Evolutionary conservation across 2,329 filamentous ascomycete genomes (phyloP), one percentile per base, ranked within the genome.

Genomic region (Microcyclosporella mali): DNA sequence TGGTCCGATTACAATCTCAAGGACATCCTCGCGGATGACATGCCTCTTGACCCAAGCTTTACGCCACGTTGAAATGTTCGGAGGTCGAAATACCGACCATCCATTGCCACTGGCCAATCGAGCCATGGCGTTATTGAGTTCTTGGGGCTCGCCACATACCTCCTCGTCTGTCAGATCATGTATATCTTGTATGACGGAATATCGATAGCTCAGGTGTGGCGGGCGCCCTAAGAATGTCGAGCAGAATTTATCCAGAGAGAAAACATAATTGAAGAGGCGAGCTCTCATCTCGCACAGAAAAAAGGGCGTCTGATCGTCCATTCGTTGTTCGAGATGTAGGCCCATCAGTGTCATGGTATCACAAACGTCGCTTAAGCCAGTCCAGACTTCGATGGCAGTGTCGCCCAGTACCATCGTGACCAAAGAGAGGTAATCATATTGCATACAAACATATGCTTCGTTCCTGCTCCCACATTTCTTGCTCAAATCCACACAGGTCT

Each of bases 201-300:
- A 52, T 8, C 52, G 37, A 36, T 53, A 50, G 42, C 47, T 53
- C 21, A 53, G 37, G 12, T 49, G 47, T 4, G 44, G 44, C n/a
- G 52, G 52, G 11, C 52, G 41, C 9, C 53, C 56, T 1, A 56
- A 42, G 30, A 49, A 58, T 1, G 54, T 58, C 4, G 54, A 50
- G 4, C 53, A 37, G 8, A 56, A 55, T 25, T 56, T 56, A 45
- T 58, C 56, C 42, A 52, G 49, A 17, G 40, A 44, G 35, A 46
- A 58, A 14, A 53, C 41, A 9, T 47, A 42, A 19, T 53, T 47
- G 37, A 58, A 54, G 2, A 56, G 33, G 9, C 54, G 33, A 4
- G 45, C 37, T 2, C 52, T 46, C 3, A 53, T 43, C 36, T 57
- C 53, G 15, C 46, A 50, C 1, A 57, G 25, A 29, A 54, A 50